Evolutionary conservation across 306 rosid genomes (phyloP), one percentile per base, ranked within the genome.

Genomic region (Begonia loranthoides): DNA sequence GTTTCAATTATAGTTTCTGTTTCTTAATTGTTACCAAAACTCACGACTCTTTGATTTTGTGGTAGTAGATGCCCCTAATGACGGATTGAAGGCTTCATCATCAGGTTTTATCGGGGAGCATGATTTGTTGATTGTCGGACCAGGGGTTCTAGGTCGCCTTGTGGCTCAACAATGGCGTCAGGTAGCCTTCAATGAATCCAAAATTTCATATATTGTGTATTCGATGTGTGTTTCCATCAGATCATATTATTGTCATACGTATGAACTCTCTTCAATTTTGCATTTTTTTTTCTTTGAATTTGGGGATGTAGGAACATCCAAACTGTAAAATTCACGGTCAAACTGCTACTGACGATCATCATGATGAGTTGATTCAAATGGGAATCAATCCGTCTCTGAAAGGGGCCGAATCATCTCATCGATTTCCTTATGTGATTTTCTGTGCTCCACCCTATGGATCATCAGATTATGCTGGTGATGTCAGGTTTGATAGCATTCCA

Each of bases 91-190:
- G 41, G 46, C 28, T 49, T 49, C 78, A 15, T 67, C 81, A 49
- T 64, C 87, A 54, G 72, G 44, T 5, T 4, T 57, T 22, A 63
- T 83, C 50, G 82, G 86, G 61, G 63, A 72, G 9, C 66, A 80
- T 7, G 82, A 82, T 58, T 77, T 90, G 49, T 70, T 90, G 16
- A 76, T 90, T 15, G 95, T 86, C 13, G 99, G 99, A 59, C 95
- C 99, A 1, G 99, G 99, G 0, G 81, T 86, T 69, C 90, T 90
- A 13, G 99, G 95, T 49, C 94, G 99, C 52, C 70, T 86, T 51
- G 94, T 90, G 0, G 99, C 95, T 24, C 61, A 80, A 28, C 68
- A 74, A 63, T 90, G 99, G 99, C 79, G 79, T 17, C 61, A 86
- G 95, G 99, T 82, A 70, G 28, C 15, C 36, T 58, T 55, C 12